A percentile compares a stretch with the other conserved stretches of the same genome.
These are phyloP conservation scores for Phaseolus coccineus DNA, from an alignment of 331 rosid genomes.

Conservation along the genomic window DNA sequence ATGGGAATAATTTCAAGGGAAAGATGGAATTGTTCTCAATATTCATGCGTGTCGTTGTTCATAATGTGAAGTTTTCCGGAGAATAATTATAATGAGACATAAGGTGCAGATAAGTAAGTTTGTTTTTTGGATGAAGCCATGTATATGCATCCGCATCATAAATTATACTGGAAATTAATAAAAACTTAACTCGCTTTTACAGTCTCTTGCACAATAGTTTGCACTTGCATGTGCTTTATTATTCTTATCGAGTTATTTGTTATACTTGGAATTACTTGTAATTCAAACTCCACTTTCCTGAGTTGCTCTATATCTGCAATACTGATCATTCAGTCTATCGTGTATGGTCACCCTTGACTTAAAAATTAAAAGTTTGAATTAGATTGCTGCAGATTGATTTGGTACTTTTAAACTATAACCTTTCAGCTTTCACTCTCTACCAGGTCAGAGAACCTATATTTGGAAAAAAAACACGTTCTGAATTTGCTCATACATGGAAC, in stretches of 20 bases:
- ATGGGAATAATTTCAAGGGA: background rate
- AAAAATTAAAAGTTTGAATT: background rate
- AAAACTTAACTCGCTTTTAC: background rate
- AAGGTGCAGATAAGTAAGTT: background rate
- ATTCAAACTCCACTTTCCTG: background rate
- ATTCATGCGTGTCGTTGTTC: slow-evolving; percentile 25
- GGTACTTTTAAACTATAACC: slow-evolving; percentile 37
- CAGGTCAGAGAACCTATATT: slow-evolving; percentile 72
- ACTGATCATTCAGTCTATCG: background rate
- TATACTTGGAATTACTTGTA: background rate
- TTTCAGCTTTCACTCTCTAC: slow-evolving; percentile 34
- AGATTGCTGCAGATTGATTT: background rate
- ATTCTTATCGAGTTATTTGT: background rate
- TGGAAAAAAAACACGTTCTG: slow-evolving; percentile 70
- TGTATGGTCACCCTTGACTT: background rate
- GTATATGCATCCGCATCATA: background rate
- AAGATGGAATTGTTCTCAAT: background rate
- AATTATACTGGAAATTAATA: slow-evolving; percentile 1
- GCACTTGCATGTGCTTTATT: background rate
- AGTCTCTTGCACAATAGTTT: background rate
- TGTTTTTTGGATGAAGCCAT: background rate
- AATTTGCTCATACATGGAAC: slow-evolving; percentile 83
- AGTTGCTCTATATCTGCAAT: slow-evolving; percentile 23
- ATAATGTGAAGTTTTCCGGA: background rate
- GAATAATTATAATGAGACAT: slow-evolving; percentile 3